These are phyloP conservation scores for Raddia distichophylla DNA, from an alignment of 176 grass and related monocot genomes.

Conservation along the genomic window DNA sequence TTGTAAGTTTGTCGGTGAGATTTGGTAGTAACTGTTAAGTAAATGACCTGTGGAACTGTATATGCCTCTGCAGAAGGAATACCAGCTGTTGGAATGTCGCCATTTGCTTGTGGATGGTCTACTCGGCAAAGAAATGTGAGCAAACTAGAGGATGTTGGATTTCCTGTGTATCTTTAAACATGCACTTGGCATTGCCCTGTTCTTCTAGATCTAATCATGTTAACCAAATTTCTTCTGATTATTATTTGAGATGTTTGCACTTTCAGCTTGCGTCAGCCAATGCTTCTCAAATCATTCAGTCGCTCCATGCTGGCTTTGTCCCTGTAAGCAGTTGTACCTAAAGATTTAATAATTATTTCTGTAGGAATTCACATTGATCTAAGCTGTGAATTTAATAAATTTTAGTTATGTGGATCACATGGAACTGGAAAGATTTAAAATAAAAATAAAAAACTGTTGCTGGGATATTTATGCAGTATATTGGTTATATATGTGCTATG, in stretches of 20 bases:
- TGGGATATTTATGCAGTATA: slow-evolving; percentile 13
- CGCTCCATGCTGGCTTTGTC: slow-evolving; percentile 80
- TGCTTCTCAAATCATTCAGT: slow-evolving; percentile 69
- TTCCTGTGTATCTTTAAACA: slow-evolving; percentile 26
- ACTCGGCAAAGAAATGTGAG: slow-evolving; percentile 80
- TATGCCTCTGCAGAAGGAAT: slow-evolving; percentile 82
- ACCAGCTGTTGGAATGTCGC: slow-evolving; percentile 92
- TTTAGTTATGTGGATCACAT: slow-evolving; percentile 23
- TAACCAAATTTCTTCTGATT: slow-evolving; percentile 4
- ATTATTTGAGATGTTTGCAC: slow-evolving; percentile 38
- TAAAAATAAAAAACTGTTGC: background rate
- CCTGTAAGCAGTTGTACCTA: slow-evolving; percentile 63
- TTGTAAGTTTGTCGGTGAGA: slow-evolving; percentile 18
- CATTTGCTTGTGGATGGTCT: slow-evolving; percentile 98
- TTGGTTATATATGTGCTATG: background rate
- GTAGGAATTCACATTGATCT: background rate
- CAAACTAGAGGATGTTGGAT: slow-evolving; percentile 30
- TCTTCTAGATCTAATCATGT: slow-evolving; percentile 1
- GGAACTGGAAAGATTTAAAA: background rate
- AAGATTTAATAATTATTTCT: slow-evolving; percentile 14
- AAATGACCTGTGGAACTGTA: slow-evolving; percentile 6
- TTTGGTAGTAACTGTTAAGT: background rate
- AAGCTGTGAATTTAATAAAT: slow-evolving; percentile 9
- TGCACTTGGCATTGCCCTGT: slow-evolving; percentile 9
- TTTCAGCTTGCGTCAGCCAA: slow-evolving; percentile 76